phyloP scores from a whole-genome alignment of 2,329 filamentous ascomycete genomes.

The Ascochyta clinopodiicola region DNA sequence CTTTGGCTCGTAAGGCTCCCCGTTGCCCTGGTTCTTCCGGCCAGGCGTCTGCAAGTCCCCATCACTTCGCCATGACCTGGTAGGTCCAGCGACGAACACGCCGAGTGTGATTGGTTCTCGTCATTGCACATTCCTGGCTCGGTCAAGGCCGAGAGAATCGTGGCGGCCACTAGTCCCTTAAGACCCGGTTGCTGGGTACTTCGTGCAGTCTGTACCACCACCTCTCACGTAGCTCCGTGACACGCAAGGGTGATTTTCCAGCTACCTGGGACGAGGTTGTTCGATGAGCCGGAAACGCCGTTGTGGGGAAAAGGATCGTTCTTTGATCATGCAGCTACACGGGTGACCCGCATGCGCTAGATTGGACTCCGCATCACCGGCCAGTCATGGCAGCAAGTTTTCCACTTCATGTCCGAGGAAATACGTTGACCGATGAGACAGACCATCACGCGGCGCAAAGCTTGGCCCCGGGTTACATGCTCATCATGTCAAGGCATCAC shows the following conservation, averaged over 20 bases:
- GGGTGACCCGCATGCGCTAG: slow-evolving; percentile 39
- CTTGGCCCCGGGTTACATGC: slow-evolving; percentile 8
- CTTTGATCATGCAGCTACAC: slow-evolving; percentile 35
- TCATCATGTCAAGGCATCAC: slow-evolving; percentile 10
- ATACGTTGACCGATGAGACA: slow-evolving; percentile 17
- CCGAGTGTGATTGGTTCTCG: not conserved
- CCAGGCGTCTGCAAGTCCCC: not conserved
- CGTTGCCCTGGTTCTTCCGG: slow-evolving; percentile 1
- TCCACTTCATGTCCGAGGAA: not conserved
- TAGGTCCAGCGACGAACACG: not conserved
- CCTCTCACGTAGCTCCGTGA: slow-evolving; percentile 28
- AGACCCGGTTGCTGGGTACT: slow-evolving; percentile 41
- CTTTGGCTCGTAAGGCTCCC: not conserved
- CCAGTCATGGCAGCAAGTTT: slow-evolving; percentile 11
- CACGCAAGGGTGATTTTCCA: slow-evolving; percentile 39
- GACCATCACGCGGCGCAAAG: slow-evolving; percentile 14
- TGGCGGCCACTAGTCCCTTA: slow-evolving; percentile 30
- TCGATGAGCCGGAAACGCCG: slow-evolving; percentile 35
- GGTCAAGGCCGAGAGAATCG: slow-evolving; percentile 32
- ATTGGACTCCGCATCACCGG: slow-evolving; percentile 17
- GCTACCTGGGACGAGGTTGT: slow-evolving; percentile 34
- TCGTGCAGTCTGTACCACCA: slow-evolving; percentile 33
- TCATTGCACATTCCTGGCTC: slow-evolving; percentile 27
- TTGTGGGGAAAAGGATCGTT: slow-evolving; percentile 35
- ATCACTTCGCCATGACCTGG: not conserved